These are phyloP conservation scores for Bassia scoparia DNA, from an alignment of 148 eudicot genomes.

Conservation along the genomic window DNA sequence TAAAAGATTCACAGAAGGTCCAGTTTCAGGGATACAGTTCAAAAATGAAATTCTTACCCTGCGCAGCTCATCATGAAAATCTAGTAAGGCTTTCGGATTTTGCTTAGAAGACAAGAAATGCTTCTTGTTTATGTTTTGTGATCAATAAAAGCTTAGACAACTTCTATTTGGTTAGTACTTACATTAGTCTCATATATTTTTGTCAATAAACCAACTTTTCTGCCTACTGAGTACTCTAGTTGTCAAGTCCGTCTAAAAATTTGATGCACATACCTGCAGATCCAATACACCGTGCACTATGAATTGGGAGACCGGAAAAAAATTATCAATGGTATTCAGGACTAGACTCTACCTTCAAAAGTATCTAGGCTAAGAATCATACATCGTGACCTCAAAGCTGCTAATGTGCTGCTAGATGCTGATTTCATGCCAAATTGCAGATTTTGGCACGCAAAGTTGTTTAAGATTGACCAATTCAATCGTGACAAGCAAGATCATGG, in stretches of 20 bases:
- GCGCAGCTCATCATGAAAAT: slow-evolving; percentile 29
- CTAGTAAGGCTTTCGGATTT: slow-evolving; percentile 30
- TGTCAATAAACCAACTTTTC: background rate
- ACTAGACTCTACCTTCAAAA: slow-evolving; percentile 40
- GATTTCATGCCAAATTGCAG: slow-evolving; percentile 44
- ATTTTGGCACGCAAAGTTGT: slow-evolving; percentile 42
- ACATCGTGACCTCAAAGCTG: slow-evolving; percentile 43
- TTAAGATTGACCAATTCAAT: slow-evolving; percentile 26
- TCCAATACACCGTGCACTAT: slow-evolving; percentile 22
- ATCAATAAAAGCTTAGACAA: slow-evolving; percentile 28
- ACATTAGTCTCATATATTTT: background rate
- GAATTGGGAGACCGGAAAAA: slow-evolving; percentile 34
- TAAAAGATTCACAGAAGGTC: slow-evolving; percentile 22
- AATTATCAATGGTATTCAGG: slow-evolving; percentile 42
- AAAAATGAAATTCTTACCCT: slow-evolving; percentile 29
- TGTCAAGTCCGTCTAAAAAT: background rate
- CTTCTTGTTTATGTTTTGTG: slow-evolving; percentile 29
- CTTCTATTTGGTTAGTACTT: slow-evolving; percentile 23
- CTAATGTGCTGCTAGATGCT: slow-evolving; percentile 37
- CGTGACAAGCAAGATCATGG: slow-evolving; percentile 30
- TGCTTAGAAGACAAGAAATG: slow-evolving; percentile 34
- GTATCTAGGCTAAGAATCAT: slow-evolving; percentile 36
- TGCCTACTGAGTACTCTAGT: slow-evolving; percentile 16
- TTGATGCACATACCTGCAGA: slow-evolving; percentile 13
- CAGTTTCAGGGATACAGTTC: slow-evolving; percentile 24